Base-by-base conservation (phyloP, 2,329 filamentous ascomycete species). In the Thielaviopsis musarum region DNA sequence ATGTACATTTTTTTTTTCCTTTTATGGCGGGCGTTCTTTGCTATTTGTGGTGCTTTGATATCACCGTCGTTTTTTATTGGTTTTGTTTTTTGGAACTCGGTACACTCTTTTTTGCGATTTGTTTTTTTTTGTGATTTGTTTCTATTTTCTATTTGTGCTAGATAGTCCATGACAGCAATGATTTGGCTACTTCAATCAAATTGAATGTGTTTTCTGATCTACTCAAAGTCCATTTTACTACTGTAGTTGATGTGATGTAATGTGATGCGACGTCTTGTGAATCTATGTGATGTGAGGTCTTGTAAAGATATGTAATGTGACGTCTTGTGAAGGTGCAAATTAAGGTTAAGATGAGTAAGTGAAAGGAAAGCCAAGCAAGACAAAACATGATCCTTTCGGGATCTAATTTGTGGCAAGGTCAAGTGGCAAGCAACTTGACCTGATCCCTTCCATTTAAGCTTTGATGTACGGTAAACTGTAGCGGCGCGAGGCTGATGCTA, bases 101-200 rank as follows among this genome's bases (percentile, higher is more conserved):
- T 38, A 41, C 26, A 45, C 45, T 38, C 48, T 52, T 57, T 57
- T 51, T 54, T 38, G n/a, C n/a, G n/a, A n/a, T 41, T 56, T 49
- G n/a, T 41, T 15, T 57, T 41, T 52, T 41, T n/a, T n/a, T 26
- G 52, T 28, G 13, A 22, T 12, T 59, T 58, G n/a, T n/a, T n/a
- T n/a, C n/a, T 52, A 19, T 41, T 53, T 15, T 51, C 28, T 52
- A 21, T 41, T 26, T 58, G 28, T 21, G 53, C 6, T 21, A 49
- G 45, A 49, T 49, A 49, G 45, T 49, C 10, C 17, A 5, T 7
- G 45, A 21, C 21, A n/a, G 45, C 45, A 5, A 9, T 21, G 45
- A 49, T 21, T 56, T 52, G 41, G 45, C 38, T 49, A 28, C 49
- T 30, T 57, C 15, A 28, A 17, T 57, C 26, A 51, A 49, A 49